phyloP scores from a whole-genome alignment of 2,329 filamentous ascomycete genomes.

The Basipetospora chlamydospora region DNA sequence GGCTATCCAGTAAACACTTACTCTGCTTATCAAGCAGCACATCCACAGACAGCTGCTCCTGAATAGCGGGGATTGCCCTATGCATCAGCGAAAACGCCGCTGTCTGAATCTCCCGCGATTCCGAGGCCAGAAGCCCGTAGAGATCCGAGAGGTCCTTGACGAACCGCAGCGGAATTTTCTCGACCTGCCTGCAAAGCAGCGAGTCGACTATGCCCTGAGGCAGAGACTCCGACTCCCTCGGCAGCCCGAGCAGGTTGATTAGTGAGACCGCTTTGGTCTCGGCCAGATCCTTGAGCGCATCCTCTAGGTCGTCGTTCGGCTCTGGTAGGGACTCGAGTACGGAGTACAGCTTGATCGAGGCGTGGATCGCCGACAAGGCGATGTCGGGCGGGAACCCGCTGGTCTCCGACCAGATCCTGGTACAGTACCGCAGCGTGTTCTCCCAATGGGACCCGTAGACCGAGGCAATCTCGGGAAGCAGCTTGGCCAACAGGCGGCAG shows the following conservation, averaged over 20 bases:
- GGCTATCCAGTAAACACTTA: too few species aligned
- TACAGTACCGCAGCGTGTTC: slow-evolving; percentile 42
- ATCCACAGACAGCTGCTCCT: slow-evolving; percentile 74
- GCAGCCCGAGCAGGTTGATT: slow-evolving; percentile 46
- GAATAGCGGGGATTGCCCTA: slow-evolving; percentile 58
- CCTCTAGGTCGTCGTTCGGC: slow-evolving; percentile 73
- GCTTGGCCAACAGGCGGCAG: slow-evolving; percentile 39
- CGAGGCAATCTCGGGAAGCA: slow-evolving; percentile 62
- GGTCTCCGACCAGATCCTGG: slow-evolving; percentile 39
- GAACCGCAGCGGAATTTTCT: slow-evolving; percentile 45
- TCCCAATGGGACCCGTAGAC: slow-evolving; percentile 87
- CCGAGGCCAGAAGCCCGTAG: slow-evolving; percentile 62
- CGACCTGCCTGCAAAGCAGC: slow-evolving; percentile 55
- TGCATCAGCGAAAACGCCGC: slow-evolving; percentile 72
- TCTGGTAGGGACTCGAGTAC: slow-evolving; percentile 51
- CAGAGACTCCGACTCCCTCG: slow-evolving; percentile 34
- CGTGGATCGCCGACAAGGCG: slow-evolving; percentile 49
- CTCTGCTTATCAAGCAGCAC: slow-evolving; percentile 53
- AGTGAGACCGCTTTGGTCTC: slow-evolving; percentile 40
- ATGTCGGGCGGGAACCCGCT: slow-evolving; percentile 26
- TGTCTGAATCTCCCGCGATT: slow-evolving; percentile 61
- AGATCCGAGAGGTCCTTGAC: slow-evolving; percentile 52
- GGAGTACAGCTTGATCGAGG: slow-evolving; percentile 57
- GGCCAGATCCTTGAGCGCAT: slow-evolving; percentile 52
- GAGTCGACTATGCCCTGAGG: slow-evolving; percentile 64